Base-by-base conservation (phyloP, 345 rosid species). In the Mercurialis annua region DNA sequence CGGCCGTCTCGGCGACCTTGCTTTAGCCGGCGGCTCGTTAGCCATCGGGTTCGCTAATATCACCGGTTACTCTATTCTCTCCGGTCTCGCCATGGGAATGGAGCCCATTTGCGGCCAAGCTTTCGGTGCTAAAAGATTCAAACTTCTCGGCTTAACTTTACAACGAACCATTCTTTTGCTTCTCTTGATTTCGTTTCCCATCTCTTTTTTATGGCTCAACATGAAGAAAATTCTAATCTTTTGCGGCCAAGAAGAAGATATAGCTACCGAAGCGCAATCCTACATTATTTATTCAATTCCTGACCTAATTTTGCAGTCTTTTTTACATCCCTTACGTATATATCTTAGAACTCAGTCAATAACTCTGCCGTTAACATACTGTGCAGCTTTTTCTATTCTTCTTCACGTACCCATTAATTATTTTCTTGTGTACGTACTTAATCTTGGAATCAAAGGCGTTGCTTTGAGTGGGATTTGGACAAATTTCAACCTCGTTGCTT, bases 1-100 rank as follows among this genome's bases (percentile, higher is more conserved):
- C 6, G 81, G 85, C 76, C 76, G 74, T 61, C 79, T 79, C 6
- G 81, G 85, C 4, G 80, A 77, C n/a, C 81, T 82, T 12, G 56
- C 77, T 52, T 61, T 82, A 1, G 83, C 85, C 10, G 85, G 83
- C 17, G 83, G 85, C 30, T 74, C 85, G n/a, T 77, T 81, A 0
- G 85, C 85, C 0, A 53, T 78, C 2, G 82, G 81, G 0, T 78
- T 81, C 20, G 85, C 85, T 6, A 81, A 81, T 73, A 90, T 90
- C 85, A 92, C 98, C 2, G 98, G 98, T 0, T 92, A 89, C 71
- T 89, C 96, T 6, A 76, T 92, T 60, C 90, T 90, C 61, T 86
- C 96, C 1, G 98, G 98, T 67, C 87, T 92, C 27, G 85, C 98
- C 21, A 68, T 66, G 62, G 85, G 85, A 23, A 76, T 81, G 85